Conservation (phyloP, 2,329 filamentous ascomycete species). For the Epichloe bromicola region DNA sequence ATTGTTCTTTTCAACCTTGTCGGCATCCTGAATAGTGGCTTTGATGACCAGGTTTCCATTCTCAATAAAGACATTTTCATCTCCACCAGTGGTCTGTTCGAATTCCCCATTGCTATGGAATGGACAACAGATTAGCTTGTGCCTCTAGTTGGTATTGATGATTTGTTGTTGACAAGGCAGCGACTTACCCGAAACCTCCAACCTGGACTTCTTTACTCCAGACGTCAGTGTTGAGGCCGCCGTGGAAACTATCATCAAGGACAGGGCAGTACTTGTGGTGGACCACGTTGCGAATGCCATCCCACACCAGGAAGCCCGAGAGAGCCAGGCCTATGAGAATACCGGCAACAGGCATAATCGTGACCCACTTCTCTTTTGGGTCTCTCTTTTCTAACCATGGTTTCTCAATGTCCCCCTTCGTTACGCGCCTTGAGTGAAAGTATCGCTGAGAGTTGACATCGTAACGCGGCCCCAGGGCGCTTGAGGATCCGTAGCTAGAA, state of each 20-base stretch:
- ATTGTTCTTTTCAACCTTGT: slow-evolving; percentile 51
- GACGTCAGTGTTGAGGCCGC: slow-evolving; percentile 42
- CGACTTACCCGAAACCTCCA: slow-evolving; percentile 59
- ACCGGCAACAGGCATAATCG: slow-evolving; percentile 63
- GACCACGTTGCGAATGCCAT: slow-evolving; percentile 58
- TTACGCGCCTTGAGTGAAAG: slow-evolving; percentile 62
- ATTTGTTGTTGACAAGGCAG: no score
- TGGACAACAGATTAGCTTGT: background rate
- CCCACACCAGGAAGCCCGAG: slow-evolving; percentile 60
- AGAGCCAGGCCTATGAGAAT: slow-evolving; percentile 55
- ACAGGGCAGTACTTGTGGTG: slow-evolving; percentile 62
- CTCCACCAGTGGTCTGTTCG: slow-evolving; percentile 56
- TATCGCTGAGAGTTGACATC: slow-evolving; percentile 37
- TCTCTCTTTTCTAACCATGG: slow-evolving; percentile 65
- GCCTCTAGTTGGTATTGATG: background rate
- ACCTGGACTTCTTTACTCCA: slow-evolving; percentile 68
- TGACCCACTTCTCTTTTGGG: slow-evolving; percentile 75
- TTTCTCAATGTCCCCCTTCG: slow-evolving; percentile 60
- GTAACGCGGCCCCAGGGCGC: slow-evolving; percentile 22
- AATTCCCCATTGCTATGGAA: slow-evolving; percentile 61
- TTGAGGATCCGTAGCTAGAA: slow-evolving; percentile 35
- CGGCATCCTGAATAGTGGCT: slow-evolving; percentile 61
- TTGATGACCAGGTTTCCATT: slow-evolving; percentile 60
- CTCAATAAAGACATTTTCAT: slow-evolving; percentile 63
- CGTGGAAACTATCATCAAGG: slow-evolving; percentile 51